Conservation (phyloP, 805 yeast species). For the Lipomyces sp. region DNA sequence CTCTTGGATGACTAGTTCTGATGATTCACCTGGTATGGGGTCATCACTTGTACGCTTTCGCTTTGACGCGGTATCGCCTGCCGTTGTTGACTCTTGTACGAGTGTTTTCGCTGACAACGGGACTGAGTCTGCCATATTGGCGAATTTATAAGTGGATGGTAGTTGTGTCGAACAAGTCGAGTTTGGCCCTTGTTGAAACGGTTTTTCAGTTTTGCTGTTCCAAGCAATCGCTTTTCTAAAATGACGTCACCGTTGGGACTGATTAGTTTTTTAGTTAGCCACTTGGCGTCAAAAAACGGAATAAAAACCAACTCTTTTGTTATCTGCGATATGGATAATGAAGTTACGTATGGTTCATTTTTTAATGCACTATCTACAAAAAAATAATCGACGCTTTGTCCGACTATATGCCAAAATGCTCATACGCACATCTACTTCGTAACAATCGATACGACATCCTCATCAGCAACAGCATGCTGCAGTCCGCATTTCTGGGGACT, state of each 20-base stretch:
- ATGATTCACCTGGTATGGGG: not conserved
- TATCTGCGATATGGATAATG: not conserved
- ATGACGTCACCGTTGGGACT: too few species aligned
- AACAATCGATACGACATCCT: slow-evolving; percentile 90
- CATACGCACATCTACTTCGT: slow-evolving; percentile 58
- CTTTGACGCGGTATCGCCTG: not conserved
- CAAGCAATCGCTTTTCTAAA: too few species aligned
- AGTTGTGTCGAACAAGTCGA: not conserved
- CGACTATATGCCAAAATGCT: not conserved
- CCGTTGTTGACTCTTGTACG: not conserved
- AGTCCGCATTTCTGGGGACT: slow-evolving; percentile 97
- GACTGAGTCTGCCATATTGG: not conserved
- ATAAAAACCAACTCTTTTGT: too few species aligned
- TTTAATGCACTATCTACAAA: not conserved
- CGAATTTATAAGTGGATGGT: not conserved
- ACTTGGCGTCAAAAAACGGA: too few species aligned
- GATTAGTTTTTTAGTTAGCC: too few species aligned
- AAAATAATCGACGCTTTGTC: not conserved
- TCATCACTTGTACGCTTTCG: not conserved
- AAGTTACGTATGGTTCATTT: not conserved
- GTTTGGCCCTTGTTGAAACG: too few species aligned
- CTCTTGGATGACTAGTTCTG: not conserved
- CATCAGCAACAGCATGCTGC: slow-evolving; percentile 80
- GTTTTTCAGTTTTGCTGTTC: too few species aligned
- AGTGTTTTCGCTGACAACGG: not conserved